These are phyloP conservation scores for Kalmusia sp. DNA, from an alignment of 2,329 filamentous ascomycete species.

Conservation along the genomic window DNA sequence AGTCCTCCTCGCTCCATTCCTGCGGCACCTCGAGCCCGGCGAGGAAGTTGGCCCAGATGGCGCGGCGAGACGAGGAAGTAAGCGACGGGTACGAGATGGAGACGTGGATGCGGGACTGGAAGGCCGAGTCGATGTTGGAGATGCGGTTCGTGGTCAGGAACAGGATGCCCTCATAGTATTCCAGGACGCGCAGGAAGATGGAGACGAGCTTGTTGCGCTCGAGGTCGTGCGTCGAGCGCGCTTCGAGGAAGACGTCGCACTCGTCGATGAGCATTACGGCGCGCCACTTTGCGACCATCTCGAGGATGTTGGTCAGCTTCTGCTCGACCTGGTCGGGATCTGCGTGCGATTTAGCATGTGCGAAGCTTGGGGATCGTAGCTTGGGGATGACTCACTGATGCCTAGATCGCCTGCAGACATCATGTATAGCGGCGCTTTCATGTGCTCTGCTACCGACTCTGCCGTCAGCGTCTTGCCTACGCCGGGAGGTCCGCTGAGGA, in stretches of 20 bases:
- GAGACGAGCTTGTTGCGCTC: slow-evolving; percentile 49
- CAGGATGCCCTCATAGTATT: slow-evolving; percentile 44
- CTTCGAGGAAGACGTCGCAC: slow-evolving; percentile 66
- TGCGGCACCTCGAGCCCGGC: slow-evolving; percentile 10
- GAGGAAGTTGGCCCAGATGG: slow-evolving; percentile 41
- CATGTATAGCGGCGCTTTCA: slow-evolving; percentile 82
- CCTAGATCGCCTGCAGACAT: slow-evolving; percentile 73
- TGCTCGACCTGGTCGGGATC: slow-evolving; percentile 51
- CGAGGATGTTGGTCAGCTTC: slow-evolving; percentile 55
- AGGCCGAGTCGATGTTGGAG: slow-evolving; percentile 39
- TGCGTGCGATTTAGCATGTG: background rate
- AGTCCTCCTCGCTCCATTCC: slow-evolving; percentile 32
- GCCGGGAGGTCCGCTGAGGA: slow-evolving; percentile 83
- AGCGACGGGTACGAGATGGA: slow-evolving; percentile 36
- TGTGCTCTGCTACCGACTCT: slow-evolving; percentile 83
- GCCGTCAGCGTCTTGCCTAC: slow-evolving; percentile 89
- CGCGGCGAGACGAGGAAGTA: slow-evolving; percentile 23
- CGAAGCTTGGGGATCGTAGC: background rate
- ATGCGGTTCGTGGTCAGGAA: slow-evolving; percentile 46
- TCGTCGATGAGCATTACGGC: slow-evolving; percentile 64
- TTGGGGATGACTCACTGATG: slow-evolving; percentile 29
- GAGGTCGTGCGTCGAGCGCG: slow-evolving; percentile 48
- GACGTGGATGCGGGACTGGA: slow-evolving; percentile 42
- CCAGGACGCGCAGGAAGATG: slow-evolving; percentile 43
- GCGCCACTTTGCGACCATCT: slow-evolving; percentile 59